phyloP scores from a whole-genome alignment of 352 stramenopile genomes.

The Phytophthora sp. region DNA sequence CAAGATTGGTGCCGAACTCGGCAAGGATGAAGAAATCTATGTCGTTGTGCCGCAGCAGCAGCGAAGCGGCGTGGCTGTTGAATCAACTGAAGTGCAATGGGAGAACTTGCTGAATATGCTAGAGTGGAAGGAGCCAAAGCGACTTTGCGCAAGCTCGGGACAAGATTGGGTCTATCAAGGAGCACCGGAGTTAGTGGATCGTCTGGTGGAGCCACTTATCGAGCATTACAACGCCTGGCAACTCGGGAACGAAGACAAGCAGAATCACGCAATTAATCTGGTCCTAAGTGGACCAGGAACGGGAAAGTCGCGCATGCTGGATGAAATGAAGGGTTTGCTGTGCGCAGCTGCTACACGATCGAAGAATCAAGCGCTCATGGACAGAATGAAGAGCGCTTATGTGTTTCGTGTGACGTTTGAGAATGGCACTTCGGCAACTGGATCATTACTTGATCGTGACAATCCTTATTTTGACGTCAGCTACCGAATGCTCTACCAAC shows the following conservation, averaged over 20 bases:
- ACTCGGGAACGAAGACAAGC: not conserved
- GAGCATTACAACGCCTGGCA: constrained; percentile 4
- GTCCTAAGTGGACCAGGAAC: constrained; percentile 22
- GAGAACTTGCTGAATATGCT: not conserved
- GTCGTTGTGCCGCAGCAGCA: too few species aligned
- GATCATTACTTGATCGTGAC: not conserved
- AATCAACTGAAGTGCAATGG: too few species aligned
- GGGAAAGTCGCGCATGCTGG: constrained; percentile 31
- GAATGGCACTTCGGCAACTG: not conserved
- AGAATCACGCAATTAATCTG: constrained; percentile 12
- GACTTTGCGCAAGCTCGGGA: not conserved
- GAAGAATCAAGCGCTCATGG: not conserved
- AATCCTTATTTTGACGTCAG: constrained; percentile 18
- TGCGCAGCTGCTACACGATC: constrained; percentile 13
- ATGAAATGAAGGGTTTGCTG: constrained; percentile 35
- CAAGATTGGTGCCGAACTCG: too few species aligned
- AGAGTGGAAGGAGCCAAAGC: constrained; percentile 21
- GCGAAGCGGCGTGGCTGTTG: too few species aligned
- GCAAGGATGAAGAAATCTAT: too few species aligned
- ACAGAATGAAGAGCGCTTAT: constrained; percentile 8
- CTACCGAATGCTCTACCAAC: constrained; percentile 36
- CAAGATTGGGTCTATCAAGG: not conserved
- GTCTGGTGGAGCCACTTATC: not conserved
- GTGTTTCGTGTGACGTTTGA: constrained; percentile 7
- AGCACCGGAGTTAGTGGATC: not conserved